Conservation (phyloP, 352 stramenopile genomes). For the Phytophthora sansomeana region DNA sequence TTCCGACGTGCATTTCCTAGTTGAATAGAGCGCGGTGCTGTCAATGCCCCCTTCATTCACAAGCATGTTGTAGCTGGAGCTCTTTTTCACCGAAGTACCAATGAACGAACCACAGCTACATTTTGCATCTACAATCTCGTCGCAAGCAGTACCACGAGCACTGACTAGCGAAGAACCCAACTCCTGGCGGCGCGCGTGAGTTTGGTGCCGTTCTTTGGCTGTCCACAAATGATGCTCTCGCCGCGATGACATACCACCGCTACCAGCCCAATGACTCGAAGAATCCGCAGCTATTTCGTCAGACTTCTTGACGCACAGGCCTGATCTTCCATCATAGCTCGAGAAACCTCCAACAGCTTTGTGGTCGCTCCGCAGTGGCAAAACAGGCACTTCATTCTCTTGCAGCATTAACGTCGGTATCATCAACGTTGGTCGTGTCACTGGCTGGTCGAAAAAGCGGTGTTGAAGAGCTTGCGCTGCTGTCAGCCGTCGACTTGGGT, state of each 20-base stretch:
- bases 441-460: constrained; percentile 90
- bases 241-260: constrained; percentile 27
- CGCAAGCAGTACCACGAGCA: constrained; percentile 17
- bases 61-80: constrained; percentile 24
- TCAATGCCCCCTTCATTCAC: constrained; percentile 1
- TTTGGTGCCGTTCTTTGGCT: constrained; percentile 29
- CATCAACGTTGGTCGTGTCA: constrained; percentile 54
- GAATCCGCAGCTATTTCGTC: constrained; percentile 13
- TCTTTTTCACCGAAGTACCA: constrained; percentile 21
- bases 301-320: constrained; percentile 18
- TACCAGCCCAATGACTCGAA: constrained; percentile 18
- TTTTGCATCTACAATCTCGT: constrained; percentile 27
- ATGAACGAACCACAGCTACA: constrained; percentile 23
- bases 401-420: constrained; percentile 19
- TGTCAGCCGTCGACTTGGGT: constrained; percentile 89
- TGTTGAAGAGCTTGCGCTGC: constrained; percentile 93
- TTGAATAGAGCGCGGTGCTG: constrained; percentile 29
- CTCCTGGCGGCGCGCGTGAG: constrained; percentile 24
- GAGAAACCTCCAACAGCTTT: constrained; percentile 19
- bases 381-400: constrained; percentile 25
- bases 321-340: constrained; percentile 16
- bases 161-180: constrained; percentile 30
- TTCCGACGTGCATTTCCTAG: constrained; percentile 32
- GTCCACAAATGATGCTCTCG: constrained; percentile 33
- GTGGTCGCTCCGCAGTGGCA: constrained; percentile 25